Conservation (phyloP, 2,329 filamentous ascomycete genomes). For the Lachnellula occidentalis region DNA sequence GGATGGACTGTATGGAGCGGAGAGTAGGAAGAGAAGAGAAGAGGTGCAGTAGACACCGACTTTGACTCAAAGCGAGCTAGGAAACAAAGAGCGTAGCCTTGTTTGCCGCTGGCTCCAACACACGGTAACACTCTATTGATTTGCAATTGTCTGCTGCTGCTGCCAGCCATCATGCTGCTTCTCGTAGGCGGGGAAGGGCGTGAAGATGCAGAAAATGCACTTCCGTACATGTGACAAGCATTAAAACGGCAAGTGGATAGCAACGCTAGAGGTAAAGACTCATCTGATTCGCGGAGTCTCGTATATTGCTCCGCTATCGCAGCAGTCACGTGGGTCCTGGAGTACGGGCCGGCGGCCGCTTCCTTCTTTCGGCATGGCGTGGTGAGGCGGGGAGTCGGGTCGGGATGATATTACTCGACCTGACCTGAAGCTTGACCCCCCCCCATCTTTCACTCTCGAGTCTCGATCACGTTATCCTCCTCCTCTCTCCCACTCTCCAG, state of each 20-base stretch:
- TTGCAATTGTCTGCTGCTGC: too few relatives aligned
- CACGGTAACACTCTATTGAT: too few relatives aligned
- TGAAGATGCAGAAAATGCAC: too few relatives aligned
- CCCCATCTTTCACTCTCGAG: not conserved
- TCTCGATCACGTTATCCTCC: too few relatives aligned
- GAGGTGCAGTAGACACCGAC: not conserved
- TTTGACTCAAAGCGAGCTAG: not conserved
- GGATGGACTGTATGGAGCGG: not conserved
- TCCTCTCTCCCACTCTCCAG: not conserved
- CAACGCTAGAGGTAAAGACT: not conserved
- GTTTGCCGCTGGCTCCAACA: not conserved
- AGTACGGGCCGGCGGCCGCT: not conserved
- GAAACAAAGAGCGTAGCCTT: not conserved
- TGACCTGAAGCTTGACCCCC: not conserved
- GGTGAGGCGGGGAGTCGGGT: too few relatives aligned
- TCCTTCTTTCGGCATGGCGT: not conserved
- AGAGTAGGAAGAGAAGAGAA: not conserved
- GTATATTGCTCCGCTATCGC: slow-evolving; percentile 4
- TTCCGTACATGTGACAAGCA: too few relatives aligned
- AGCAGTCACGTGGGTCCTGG: not conserved
- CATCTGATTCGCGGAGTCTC: not conserved
- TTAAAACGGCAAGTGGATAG: too few relatives aligned
- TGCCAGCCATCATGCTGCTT: too few relatives aligned
- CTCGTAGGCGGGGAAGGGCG: too few relatives aligned
- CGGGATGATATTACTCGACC: too few relatives aligned